Conservation (phyloP, 371 early-diverging fungal genomes). For the Apophysomyces variabilis region DNA sequence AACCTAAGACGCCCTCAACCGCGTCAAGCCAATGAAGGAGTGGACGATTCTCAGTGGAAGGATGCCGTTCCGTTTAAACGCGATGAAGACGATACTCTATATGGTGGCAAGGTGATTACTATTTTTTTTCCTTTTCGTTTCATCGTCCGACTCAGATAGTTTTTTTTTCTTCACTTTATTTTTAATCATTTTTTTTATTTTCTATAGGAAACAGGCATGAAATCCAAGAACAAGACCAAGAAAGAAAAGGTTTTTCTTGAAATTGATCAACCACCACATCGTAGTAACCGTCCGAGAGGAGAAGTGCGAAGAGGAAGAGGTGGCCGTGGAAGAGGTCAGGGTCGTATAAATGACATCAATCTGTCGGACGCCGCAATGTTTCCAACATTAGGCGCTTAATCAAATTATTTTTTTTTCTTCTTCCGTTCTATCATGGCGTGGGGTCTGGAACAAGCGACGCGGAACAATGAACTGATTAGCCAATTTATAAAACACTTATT, state of each 20-base stretch:
- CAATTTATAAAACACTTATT: not conserved
- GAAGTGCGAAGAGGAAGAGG: slow-evolving; percentile 27
- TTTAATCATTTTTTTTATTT: not conserved
- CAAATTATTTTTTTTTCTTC: too few relatives aligned
- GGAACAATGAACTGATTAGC: slow-evolving; percentile 9
- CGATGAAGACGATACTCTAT: slow-evolving; percentile 61
- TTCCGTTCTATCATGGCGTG: not conserved
- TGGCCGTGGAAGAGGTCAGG: slow-evolving; percentile 34
- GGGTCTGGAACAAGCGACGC: not conserved
- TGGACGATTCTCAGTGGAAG: slow-evolving; percentile 79
- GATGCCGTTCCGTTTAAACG: slow-evolving; percentile 66
- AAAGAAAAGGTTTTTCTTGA: slow-evolving; percentile 36
- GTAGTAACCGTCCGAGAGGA: slow-evolving; percentile 33
- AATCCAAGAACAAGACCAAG: slow-evolving; percentile 37
- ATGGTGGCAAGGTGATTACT: slow-evolving; percentile 61
- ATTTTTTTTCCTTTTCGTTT: not conserved
- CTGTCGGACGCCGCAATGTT: slow-evolving; percentile 74
- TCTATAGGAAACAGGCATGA: slow-evolving; percentile 22
- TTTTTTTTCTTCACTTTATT: not conserved
- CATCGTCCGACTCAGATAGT: slow-evolving; percentile 6
- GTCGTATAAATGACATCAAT: slow-evolving; percentile 56
- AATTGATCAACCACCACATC: slow-evolving; percentile 26
- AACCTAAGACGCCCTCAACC: slow-evolving; percentile 39
- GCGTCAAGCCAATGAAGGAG: slow-evolving; percentile 81
- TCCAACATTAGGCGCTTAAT: slow-evolving; percentile 71